Evolutionary conservation across 371 early-diverging fungal species (phyloP), one percentile per base, ranked within the genome.

Genomic region (Saksenaea oblongispora): DNA sequence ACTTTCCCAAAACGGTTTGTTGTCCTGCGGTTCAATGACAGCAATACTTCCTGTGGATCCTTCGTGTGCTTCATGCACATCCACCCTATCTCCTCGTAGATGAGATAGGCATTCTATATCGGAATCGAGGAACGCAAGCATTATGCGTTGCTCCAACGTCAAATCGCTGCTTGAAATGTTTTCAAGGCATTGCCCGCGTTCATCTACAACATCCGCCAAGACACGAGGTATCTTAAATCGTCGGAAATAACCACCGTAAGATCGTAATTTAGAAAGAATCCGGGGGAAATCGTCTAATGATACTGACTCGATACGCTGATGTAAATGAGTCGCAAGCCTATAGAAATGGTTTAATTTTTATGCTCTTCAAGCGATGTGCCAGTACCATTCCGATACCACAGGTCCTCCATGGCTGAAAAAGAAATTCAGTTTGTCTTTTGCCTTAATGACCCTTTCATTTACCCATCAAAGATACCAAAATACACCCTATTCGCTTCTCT

Each of bases 11-110:
- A 88, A 88, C 2, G 89, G 65, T 22, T 59, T 65, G 11, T 64
- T 70, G 37, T 86, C 87, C 26, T 71, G 72, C 0, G 87, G 79
- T 64, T 85, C 84, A 9, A 88, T 66, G 59, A 88, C 73, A 10
- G 84, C 89, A 1, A 84, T 56, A 13, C 85, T 83, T 0, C 87
- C 89, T 10, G 89, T 88, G 0, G 89, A 87, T 0, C 89, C 89
- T 56, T 82, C 83, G 15, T 70, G 59, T 24, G 70, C 78, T 41
- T 75, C 59, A 31, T 73, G 65, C n/a, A 63, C 24, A 55, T 72
- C 64, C 64, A 69, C 66, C 2, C 59, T 34, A 0, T 41, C 58
- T 1, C 56, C 55, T 0, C 64, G 56, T 9, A 72, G 18, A 31
- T 63, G 61, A 24, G 65, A 61, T 7, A 79, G 42, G 26, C 74